Conservation (phyloP, 805 yeast species). For the Candida verbasci region DNA sequence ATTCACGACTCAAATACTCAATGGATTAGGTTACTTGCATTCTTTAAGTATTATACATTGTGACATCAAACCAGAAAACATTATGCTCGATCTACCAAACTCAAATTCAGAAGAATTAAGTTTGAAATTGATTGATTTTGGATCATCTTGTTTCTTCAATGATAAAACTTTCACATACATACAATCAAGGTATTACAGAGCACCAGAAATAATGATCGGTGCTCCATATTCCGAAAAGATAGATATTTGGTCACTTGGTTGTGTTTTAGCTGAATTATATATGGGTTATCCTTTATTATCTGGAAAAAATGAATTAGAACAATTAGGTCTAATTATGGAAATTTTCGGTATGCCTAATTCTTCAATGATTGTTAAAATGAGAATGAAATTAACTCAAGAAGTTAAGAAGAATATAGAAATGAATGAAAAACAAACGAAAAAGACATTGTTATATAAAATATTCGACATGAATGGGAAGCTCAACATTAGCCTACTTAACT, state of each 20-base stretch:
- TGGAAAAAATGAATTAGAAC: slow-evolving; percentile 46
- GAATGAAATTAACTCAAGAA: slow-evolving; percentile 28
- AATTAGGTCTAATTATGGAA: slow-evolving; percentile 39
- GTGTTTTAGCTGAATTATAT: slow-evolving; percentile 36
- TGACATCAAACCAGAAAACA: slow-evolving; percentile 69
- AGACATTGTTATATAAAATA: slow-evolving; percentile 31
- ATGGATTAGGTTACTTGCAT: slow-evolving; percentile 61
- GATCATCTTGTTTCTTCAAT: slow-evolving; percentile 51
- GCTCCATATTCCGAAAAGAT: slow-evolving; percentile 52
- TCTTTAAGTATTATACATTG: slow-evolving; percentile 63
- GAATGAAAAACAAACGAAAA: slow-evolving; percentile 30
- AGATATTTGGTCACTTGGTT: slow-evolving; percentile 49
- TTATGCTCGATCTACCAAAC: slow-evolving; percentile 48
- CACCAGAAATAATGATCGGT: slow-evolving; percentile 74
- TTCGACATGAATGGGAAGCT: slow-evolving; percentile 38
- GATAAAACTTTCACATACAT: slow-evolving; percentile 48
- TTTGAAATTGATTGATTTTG: slow-evolving; percentile 78
- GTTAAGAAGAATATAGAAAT: slow-evolving; percentile 2
- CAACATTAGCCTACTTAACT: slow-evolving; percentile 29
- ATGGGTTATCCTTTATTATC: slow-evolving; percentile 41
- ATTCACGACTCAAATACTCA: slow-evolving; percentile 52
- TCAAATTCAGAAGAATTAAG: slow-evolving; percentile 26
- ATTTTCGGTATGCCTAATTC: slow-evolving; percentile 46
- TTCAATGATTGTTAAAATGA: slow-evolving; percentile 31
- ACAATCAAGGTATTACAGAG: slow-evolving; percentile 68